Evolutionary conservation across 208 protist genomes (phyloP).

Genomic region (Wallacemonas sp.): DNA sequence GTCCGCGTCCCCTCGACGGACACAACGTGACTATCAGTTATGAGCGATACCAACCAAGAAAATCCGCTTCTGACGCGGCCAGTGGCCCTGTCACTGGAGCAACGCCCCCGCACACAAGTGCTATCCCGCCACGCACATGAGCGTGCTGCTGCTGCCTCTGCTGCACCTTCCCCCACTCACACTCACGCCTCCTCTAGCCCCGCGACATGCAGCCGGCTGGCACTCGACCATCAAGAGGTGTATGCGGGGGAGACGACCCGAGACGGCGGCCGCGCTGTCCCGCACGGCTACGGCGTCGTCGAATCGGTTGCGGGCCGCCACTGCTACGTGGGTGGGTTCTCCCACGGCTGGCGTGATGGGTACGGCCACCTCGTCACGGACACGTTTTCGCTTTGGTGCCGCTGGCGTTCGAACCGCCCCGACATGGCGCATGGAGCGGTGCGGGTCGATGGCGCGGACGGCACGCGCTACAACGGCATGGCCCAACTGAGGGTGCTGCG

Average conservation of each 20-base stretch:
- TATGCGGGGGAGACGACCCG: conserved; percentile 55
- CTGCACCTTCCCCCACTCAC: neutral
- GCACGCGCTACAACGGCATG: conserved; percentile 63
- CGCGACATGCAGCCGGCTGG: neutral
- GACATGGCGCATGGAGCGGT: conserved; percentile 38
- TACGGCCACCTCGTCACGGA: conserved; percentile 62
- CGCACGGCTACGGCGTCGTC: conserved; percentile 69
- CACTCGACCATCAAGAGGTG: conserved; percentile 58
- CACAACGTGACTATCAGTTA: too few relatives aligned
- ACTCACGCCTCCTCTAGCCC: too few relatives aligned
- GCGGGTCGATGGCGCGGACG: conserved; percentile 64
- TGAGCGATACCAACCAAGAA: too few relatives aligned
- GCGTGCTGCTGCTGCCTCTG: neutral
- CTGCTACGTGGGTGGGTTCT: conserved; percentile 71
- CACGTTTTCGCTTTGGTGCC: conserved; percentile 58
- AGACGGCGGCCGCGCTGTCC: conserved; percentile 36
- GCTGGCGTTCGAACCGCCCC: conserved; percentile 75
- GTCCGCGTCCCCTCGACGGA: too few relatives aligned
- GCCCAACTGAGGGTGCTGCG: conserved; percentile 28
- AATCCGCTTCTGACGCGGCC: neutral
- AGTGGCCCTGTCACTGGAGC: neutral
- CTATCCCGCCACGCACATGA: neutral
- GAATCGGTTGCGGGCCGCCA: conserved; percentile 39
- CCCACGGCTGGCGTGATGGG: conserved; percentile 66
- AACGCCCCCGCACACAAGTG: neutral